Conservation (phyloP, 108 stramenopile genomes). For the Conticribra weissflogii region DNA sequence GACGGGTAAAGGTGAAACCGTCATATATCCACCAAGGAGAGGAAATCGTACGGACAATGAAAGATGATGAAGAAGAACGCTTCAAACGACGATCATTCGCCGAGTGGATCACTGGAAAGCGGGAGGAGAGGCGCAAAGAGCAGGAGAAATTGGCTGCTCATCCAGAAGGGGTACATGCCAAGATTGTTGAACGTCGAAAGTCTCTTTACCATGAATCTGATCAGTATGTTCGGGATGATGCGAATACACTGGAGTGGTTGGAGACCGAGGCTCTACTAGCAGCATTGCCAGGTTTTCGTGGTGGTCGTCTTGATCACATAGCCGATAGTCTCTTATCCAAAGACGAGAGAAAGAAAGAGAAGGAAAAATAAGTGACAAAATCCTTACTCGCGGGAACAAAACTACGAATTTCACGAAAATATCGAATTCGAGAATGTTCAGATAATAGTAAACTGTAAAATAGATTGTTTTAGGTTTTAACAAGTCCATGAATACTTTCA, state of each 20-base stretch:
- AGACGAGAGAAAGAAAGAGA: conserved; percentile 31
- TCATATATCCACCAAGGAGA: conserved; percentile 33
- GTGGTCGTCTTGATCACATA: conserved; percentile 44
- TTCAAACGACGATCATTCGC: conserved; percentile 39
- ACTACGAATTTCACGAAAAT: no score
- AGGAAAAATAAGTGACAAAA: not conserved
- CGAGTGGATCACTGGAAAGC: conserved; percentile 46
- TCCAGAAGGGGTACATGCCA: conserved; percentile 36
- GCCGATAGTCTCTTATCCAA: conserved; percentile 40
- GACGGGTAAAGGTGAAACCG: conserved; percentile 43
- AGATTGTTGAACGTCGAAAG: conserved; percentile 14
- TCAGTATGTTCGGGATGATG: conserved; percentile 42
- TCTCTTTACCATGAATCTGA: conserved; percentile 45
- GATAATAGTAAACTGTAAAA: no score
- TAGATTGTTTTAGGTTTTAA: no score
- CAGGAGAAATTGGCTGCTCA: conserved; percentile 32
- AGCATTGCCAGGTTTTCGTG: conserved; percentile 49
- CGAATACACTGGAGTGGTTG: conserved; percentile 45
- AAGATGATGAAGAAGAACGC: conserved; percentile 25
- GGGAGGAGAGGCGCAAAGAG: conserved; percentile 41
- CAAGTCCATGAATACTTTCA: no score
- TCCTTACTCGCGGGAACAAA: not conserved
- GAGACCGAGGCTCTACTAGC: conserved; percentile 55
- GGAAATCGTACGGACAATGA: conserved; percentile 18
- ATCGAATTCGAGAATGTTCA: no score